Percentiles rank a stretch among this genome's conserved stretches.
Conservation (phyloP, 2,329 filamentous ascomycete genomes). For the Chaetomium globosum region DNA sequence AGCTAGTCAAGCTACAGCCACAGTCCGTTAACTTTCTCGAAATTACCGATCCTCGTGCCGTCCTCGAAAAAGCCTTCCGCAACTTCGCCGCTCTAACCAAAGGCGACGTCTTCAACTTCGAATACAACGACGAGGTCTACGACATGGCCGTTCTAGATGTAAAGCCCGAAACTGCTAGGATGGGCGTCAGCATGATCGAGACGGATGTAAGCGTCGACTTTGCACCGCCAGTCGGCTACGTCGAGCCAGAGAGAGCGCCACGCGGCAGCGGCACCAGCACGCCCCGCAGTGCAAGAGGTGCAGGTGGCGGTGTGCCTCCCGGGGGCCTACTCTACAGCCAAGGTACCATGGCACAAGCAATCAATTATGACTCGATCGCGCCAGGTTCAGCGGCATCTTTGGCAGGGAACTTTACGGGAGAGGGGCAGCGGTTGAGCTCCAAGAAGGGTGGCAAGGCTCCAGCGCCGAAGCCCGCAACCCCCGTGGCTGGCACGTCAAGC, state of each 20-base stretch:
- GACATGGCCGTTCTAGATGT: conserved; percentile 92
- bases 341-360: conserved; percentile 95
- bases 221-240: conserved; percentile 88
- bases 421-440: conserved; percentile 77
- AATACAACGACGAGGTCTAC: conserved; percentile 93
- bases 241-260: conserved; percentile 70
- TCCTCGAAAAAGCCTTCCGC: conserved; percentile 93
- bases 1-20: conserved; percentile 93
- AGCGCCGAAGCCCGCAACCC: conserved; percentile 73
- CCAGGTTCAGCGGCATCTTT: conserved; percentile 70
- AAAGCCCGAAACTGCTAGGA: conserved; percentile 79
- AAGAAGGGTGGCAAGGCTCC: conserved; percentile 80
- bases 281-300: conserved; percentile 67
- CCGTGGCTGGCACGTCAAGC: conserved; percentile 62
- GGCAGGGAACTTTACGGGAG: conserved; percentile 75
- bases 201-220: conserved; percentile 97
- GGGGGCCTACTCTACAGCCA: conserved; percentile 79
- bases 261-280: conserved; percentile 78
- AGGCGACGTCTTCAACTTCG: conserved; percentile 92
- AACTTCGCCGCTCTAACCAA: conserved; percentile 94
- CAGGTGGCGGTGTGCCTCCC: conserved; percentile 54
- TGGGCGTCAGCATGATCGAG: conserved; percentile 91
- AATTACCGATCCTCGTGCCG: conserved; percentile 94
- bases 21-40: conserved; percentile 93
- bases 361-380: conserved; percentile 91